Percentiles rank a stretch among this genome's conserved stretches.
These are phyloP conservation scores for Marasmius sp. DNA, from an alignment of 1,284 basidiomycete species.

Conservation along the genomic window DNA sequence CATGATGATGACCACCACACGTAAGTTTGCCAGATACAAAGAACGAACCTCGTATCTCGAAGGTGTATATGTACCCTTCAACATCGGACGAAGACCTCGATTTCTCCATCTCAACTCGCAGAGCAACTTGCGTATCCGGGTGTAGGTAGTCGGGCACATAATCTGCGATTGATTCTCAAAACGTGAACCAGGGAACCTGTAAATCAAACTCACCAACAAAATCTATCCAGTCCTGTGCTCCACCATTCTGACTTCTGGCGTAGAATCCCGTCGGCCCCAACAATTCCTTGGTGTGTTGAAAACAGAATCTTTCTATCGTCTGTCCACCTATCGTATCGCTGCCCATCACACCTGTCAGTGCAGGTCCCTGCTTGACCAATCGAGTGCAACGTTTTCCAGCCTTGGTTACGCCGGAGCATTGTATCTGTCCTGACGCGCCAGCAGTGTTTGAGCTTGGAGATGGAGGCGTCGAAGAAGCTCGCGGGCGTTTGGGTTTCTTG, in stretches of 20 bases:
- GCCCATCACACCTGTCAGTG: conserved; percentile 34
- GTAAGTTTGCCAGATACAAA: not conserved
- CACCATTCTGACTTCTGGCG: conserved; percentile 37
- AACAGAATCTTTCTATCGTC: conserved; percentile 55
- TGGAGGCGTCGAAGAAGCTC: conserved; percentile 22
- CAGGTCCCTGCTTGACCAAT: conserved; percentile 50
- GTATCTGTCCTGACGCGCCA: conserved; percentile 33
- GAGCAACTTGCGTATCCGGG: conserved; percentile 56
- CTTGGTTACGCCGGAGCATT: conserved; percentile 68
- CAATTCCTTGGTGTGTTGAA: conserved; percentile 63
- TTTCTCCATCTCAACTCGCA: conserved; percentile 73
- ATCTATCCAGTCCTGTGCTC: conserved; percentile 44
- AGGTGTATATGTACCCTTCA: conserved; percentile 75
- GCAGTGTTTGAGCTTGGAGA: conserved; percentile 17
- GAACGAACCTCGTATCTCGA: conserved; percentile 65
- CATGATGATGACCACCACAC: not conserved
- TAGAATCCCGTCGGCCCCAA: conserved; percentile 56
- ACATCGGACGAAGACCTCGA: conserved; percentile 56
- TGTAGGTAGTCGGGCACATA: conserved; percentile 71
- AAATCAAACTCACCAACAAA: conserved; percentile 46
- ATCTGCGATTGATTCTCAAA: conserved; percentile 35
- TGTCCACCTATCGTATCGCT: conserved; percentile 30
- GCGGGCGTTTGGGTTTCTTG: conserved; percentile 7
- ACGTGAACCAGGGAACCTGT: conserved; percentile 2
- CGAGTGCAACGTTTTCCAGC: conserved; percentile 62